Conservation (phyloP, 1,284 basidiomycete genomes). For the Ceratobasidium sp. region DNA sequence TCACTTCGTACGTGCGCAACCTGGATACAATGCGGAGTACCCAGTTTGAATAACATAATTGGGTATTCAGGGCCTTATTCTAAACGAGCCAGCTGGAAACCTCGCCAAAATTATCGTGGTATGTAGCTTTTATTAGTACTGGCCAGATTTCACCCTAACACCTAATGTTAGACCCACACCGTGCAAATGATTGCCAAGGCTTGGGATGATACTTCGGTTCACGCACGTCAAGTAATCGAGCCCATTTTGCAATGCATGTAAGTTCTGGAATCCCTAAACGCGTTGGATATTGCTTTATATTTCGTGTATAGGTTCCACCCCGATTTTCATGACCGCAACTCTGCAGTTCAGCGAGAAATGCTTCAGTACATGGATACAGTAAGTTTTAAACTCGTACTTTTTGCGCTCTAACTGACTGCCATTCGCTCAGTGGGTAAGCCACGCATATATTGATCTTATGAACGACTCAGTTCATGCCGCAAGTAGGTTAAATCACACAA, state of each 20-base stretch:
- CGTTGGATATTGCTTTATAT: not conserved
- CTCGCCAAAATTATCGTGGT: conserved; percentile 77
- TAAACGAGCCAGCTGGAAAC: conserved; percentile 83
- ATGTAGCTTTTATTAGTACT: conserved; percentile 47
- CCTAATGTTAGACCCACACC: conserved; percentile 60
- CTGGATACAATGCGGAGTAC: not conserved
- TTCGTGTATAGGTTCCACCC: conserved; percentile 76
- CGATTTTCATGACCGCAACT: conserved; percentile 76
- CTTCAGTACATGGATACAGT: conserved; percentile 54
- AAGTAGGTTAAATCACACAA: conserved; percentile 70
- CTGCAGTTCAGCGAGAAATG: conserved; percentile 84
- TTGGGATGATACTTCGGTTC: conserved; percentile 79
- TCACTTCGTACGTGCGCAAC: conserved; percentile 68
- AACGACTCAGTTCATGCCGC: conserved; percentile 61
- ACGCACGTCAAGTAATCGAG: conserved; percentile 69
- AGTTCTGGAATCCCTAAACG: conserved; percentile 48
- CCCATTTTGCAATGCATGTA: conserved; percentile 79
- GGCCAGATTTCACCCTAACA: conserved; percentile 43
- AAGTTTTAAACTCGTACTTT: not conserved
- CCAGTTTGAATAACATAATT: not conserved
- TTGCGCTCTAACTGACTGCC: not conserved
- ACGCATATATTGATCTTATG: conserved; percentile 49
- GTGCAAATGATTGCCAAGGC: conserved; percentile 77
- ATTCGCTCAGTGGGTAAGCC: conserved; percentile 28
- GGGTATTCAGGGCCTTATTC: conserved; percentile 67